Base-by-base conservation (phyloP, 441 rosid species). In the Kokia cookei region DNA sequence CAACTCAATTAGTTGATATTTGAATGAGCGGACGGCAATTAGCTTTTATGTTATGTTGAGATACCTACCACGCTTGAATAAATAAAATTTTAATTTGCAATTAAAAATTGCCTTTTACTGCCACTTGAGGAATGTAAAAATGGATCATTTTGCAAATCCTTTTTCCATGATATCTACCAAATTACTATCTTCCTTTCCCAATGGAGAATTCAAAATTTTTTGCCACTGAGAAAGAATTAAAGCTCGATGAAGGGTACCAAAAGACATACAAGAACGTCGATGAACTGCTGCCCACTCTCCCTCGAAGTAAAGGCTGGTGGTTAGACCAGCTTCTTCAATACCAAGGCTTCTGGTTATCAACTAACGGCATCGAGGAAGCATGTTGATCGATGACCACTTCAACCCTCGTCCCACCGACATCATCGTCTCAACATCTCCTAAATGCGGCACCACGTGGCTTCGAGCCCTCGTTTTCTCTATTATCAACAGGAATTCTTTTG, bases 371-470 rank as follows among this genome's bases (percentile, higher is more conserved):
- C 80, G 73, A 71, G 83, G 87, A n/a, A 57, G 72, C 53, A 11
- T 88, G 11, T 35, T 65, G 14, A 82, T 85, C 58, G 84, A 85
- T 72, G 74, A 77, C 0, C 82, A 80, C 54, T 88, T 91, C 75
- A 76, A 78, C 42, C 88, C 91, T 54, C 78, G 72, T 14, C 72
- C 73, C 47, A 75, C 82, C 0, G 91, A 88, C 71, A 60, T 87
- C 62, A 67, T 88, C 77, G 84, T 91, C 0, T 82, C 77, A 53
- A 82, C 91, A 58, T 76, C 75, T 32, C 90, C 91, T 1, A 91
- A 91, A 75, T 80, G 86, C 43, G 94, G 97, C 73, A 87, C 93
- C 62, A 88, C 92, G 9, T 88, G 96, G 93, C 65, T 91, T 5
- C 85, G 88, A 58, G 86, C 94, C 60, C 53, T 55, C 32, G 24